These are phyloP conservation scores for Pleurotus djamor DNA, from an alignment of 768 basidiomycete genomes.

Conservation along the genomic window DNA sequence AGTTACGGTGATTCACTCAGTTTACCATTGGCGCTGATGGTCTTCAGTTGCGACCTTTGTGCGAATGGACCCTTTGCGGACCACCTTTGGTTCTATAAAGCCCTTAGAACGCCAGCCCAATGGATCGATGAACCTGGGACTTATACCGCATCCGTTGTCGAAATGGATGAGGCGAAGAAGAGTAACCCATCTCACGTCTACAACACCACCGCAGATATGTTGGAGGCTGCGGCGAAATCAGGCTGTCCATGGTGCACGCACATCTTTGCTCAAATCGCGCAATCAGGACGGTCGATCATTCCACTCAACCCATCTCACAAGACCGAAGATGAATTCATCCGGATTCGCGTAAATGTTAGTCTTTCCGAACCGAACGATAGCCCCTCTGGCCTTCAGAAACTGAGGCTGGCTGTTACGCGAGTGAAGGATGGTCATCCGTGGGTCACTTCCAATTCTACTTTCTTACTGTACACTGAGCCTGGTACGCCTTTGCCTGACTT, in stretches of 20 bases:
- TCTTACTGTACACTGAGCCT: not conserved
- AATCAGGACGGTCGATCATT: too few species aligned
- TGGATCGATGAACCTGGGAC: not conserved
- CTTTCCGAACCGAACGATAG: not conserved
- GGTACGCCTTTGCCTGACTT: not conserved
- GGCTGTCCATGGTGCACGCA: not conserved
- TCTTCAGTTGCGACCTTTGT: not conserved
- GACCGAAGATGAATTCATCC: not conserved
- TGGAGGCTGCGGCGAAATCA: not conserved
- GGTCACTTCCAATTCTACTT: not conserved
- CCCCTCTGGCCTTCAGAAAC: not conserved
- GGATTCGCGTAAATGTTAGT: not conserved
- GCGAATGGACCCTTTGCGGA: not conserved
- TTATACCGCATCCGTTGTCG: not conserved
- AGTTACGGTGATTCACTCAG: too few species aligned
- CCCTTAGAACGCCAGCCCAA: not conserved
- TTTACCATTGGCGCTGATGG: too few species aligned
- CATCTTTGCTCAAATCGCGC: not conserved
- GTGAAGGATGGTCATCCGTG: not conserved
- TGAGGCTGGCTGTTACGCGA: not conserved
- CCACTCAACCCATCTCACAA: not conserved
- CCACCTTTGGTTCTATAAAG: not conserved
- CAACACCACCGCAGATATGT: not conserved
- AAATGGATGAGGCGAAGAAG: not conserved
- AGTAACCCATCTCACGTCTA: not conserved